Conservation (phyloP, 768 basidiomycete species). For the Chalciporus sphaerocephalus region DNA sequence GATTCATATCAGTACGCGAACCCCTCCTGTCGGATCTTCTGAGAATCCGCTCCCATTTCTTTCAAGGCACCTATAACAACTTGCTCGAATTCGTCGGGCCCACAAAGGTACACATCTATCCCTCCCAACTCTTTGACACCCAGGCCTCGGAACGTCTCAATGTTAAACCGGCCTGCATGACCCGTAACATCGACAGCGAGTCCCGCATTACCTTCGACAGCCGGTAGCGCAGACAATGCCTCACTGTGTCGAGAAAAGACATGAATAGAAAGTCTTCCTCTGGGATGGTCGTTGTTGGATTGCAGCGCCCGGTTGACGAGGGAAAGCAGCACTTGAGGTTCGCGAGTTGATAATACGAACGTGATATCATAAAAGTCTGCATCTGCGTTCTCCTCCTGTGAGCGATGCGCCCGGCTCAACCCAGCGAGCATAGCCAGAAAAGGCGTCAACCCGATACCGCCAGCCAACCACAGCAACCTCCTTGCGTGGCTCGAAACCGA, state of each 20-base stretch:
- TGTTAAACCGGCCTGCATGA: constrained; percentile 21
- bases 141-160: constrained; percentile 4
- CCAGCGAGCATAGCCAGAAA: constrained; percentile 53
- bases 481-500: not conserved
- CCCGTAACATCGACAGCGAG: constrained; percentile 11
- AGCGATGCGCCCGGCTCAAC: not conserved
- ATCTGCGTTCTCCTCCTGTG: not conserved
- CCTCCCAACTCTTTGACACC: constrained; percentile 13
- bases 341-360: constrained; percentile 49
- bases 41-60: constrained; percentile 33
- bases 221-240: not conserved
- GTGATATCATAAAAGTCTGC: constrained; percentile 34
- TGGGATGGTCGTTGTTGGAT: not conserved
- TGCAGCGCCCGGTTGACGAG: constrained; percentile 26
- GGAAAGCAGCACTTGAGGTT: constrained; percentile 47
- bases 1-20: constrained; percentile 39
- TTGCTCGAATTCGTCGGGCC: constrained; percentile 45
- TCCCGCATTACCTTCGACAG: constrained; percentile 9
- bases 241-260: constrained; percentile 31
- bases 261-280: constrained; percentile 32
- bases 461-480: constrained; percentile 52
- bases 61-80: constrained; percentile 33
- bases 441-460: constrained; percentile 64
- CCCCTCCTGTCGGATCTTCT: constrained; percentile 35
- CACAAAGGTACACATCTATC: constrained; percentile 46